Base-by-base conservation (phyloP, 305 asterid genomes). In the Plantago coronopus region DNA sequence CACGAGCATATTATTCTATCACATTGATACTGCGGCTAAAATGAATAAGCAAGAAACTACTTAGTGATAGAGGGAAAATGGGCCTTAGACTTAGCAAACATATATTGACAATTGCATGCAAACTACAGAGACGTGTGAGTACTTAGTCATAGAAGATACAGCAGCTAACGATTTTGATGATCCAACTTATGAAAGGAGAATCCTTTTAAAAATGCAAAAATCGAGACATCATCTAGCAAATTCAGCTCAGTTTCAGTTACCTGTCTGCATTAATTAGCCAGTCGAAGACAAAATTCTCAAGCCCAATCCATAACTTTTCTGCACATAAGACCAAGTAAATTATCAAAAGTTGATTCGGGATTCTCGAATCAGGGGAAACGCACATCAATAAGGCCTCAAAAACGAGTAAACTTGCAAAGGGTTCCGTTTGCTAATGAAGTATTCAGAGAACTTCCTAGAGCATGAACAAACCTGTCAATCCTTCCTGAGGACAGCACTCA, bases 261-360 rank as follows among this genome's bases (percentile, higher is more conserved):
- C 99, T 94, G 89, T 94, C 99, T 48, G 95, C 97, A 75, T 94
- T 89, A 51, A 94, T 94, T 61, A 94, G 89, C 99, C 99, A 94
- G 76, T 94, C 97, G 20, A 94, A 94, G 75, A 89, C 96, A 82
- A 94, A 94, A 74, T 87, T 85, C 71, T 94, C 99, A 63, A 94
- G 96, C 72, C 99, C 99, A 70, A 81, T 82, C 99, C 99, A 94
- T 38, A 89, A 87, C 57, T 78, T 87, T 76, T 94, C 99, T 94
- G 96, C 79, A 76, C 71, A 62, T 42, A 71, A 51, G 72, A 46
- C 54, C 21, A 66, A 25, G 53, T 75, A 72, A 75, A 57, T 64
- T 48, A 53, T 27, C 50, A 66, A 40, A 56, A 62, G 53, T 60
- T 40, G 19, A 34, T 44, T 49, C 62, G 54, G 37, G 59, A 16